These are phyloP conservation scores for Quillaja saponaria DNA, from an alignment of 306 rosid species.

Conservation along the genomic window DNA sequence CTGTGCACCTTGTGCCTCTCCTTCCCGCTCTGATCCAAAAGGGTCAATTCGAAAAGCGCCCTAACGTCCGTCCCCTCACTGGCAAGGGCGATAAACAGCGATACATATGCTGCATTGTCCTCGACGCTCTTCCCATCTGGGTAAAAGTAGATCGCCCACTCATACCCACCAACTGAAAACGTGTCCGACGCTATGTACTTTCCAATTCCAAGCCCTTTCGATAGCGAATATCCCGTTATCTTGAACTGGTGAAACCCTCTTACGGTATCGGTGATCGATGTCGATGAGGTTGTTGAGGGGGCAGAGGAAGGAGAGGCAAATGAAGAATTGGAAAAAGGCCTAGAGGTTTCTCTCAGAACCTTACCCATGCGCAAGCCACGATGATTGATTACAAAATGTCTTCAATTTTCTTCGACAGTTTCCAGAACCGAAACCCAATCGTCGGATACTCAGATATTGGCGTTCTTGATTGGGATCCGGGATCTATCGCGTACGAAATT, in stretches of 20 bases:
- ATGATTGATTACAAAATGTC: slow-evolving; percentile 15
- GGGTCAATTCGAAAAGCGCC: slow-evolving; percentile 83
- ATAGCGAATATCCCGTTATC: slow-evolving; percentile 68
- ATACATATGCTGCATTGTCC: slow-evolving; percentile 77
- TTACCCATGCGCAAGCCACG: slow-evolving; percentile 65
- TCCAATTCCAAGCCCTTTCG: slow-evolving; percentile 82
- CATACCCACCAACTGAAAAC: slow-evolving; percentile 78
- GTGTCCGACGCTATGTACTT: slow-evolving; percentile 72
- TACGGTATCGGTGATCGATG: slow-evolving; percentile 67
- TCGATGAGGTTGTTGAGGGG: slow-evolving; percentile 61
- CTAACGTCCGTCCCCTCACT: slow-evolving; percentile 88
- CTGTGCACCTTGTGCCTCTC: slow-evolving; percentile 91
- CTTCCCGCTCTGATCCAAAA: slow-evolving; percentile 90
- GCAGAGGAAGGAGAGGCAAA: slow-evolving; percentile 36
- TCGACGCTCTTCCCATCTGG: slow-evolving; percentile 87
- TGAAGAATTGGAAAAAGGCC: slow-evolving; percentile 46
- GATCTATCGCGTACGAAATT: slow-evolving; percentile 26
- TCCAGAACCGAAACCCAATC: slow-evolving; percentile 29
- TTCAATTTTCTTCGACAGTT: background rate
- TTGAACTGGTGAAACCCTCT: slow-evolving; percentile 78
- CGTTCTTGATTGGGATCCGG: slow-evolving; percentile 32
- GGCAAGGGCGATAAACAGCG: slow-evolving; percentile 87
- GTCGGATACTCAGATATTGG: background rate
- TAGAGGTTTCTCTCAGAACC: slow-evolving; percentile 58
- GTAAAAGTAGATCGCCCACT: slow-evolving; percentile 89